Base-by-base conservation (phyloP, 2,329 filamentous ascomycete species). In the Sarocladium oryzae region DNA sequence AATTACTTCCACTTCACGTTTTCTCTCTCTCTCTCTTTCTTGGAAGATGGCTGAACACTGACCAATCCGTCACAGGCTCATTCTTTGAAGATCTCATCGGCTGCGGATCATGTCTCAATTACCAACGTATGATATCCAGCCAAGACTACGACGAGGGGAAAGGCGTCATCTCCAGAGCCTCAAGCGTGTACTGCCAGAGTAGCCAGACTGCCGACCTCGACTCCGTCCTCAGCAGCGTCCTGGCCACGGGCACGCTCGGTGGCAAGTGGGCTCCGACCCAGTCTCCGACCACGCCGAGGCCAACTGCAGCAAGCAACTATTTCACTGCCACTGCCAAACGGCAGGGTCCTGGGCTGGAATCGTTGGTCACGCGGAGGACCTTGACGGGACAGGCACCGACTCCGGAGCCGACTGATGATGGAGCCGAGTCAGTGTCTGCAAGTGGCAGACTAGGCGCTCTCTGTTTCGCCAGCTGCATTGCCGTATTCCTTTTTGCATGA, bases 291-390 rank as follows among this genome's bases (percentile, higher is more conserved):
- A 48, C 28, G 26, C 18, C 26, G 11, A 48, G 16, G 20, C 26
- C 43, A 5, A 48, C 43, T 5, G 43, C 24, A 6, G 43, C 33
- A 23, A 48, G 43, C 43, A 48, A 48, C 16, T 48, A 48, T n/a
- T 48, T 18, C 43, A 48, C 43, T 23, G 43, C 43, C 10, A 48
- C 43, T 21, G 43, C 26, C 10, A 26, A 33, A 4, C 24, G 11
- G 16, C 16, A 18, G 15, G 43, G 43, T 3, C 43, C 43, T 8
- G 43, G 43, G 4, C 4, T 48, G 15, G 43, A 48, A 26, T 48
- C 43, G 24, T 16, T 48, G 26, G 43, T 33, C 4, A 32, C 43
- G n/a, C 13, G 16, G 5, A 43, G 40, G 21, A 43, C 40, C 5
- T 20, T 43, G 40, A 43, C 40, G 10, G 40, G 40, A 11, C 26